Evolutionary conservation across 768 basidiomycete species (phyloP), one percentile per base, ranked within the genome.

Genomic region (Xerocomellus amylosporus): DNA sequence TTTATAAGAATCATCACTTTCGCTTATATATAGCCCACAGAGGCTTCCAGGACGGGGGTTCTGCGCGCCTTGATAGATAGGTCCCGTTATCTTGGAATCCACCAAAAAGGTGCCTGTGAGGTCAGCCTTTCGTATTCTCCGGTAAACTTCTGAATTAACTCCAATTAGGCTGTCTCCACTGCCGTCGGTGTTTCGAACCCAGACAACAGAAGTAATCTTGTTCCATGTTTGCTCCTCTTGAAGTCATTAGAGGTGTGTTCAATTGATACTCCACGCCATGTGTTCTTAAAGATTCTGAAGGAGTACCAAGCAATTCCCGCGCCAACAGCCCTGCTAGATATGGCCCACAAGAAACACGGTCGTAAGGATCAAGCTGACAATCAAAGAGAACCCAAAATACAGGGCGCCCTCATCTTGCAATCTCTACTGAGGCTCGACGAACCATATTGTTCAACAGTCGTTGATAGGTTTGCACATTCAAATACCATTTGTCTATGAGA

Each of bases 371-470:
- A 61, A 59, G 49, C 55, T 15, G 60, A 62, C 50, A 73, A 75
- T 51, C 73, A 75, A 2, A 65, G 83, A 39, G 86, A 85, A 64
- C 84, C 87, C 8, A 89, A 83, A 61, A 80, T 87, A 13, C 92
- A 93, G 67, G 96, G 96, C 2, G 88, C 90, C 3, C 71, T 98
- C 17, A 72, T 99, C 13, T 71, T 98, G 2, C 94, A 98, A 70
- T 85, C 88, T 4, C 73, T 98, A 54, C 78, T 98, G 24, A 80
- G 78, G 30, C 77, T 97, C 22, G 71, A 81, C 1, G 76, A 80
- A 9, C 84, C 87, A 2, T 80, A 87, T 60, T 88, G 90, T 63
- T 76, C 80, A 44, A 71, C 82, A 22, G 83, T 94, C 4, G 72
- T 87, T 22, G 78, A 87, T 30, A 90, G 87, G 93, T 91, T 56